Percentiles rank a stretch among this genome's conserved stretches.
Evolutionary conservation across 371 early-diverging fungal genomes (phyloP).

Genomic region (Blakeslea trispora): DNA sequence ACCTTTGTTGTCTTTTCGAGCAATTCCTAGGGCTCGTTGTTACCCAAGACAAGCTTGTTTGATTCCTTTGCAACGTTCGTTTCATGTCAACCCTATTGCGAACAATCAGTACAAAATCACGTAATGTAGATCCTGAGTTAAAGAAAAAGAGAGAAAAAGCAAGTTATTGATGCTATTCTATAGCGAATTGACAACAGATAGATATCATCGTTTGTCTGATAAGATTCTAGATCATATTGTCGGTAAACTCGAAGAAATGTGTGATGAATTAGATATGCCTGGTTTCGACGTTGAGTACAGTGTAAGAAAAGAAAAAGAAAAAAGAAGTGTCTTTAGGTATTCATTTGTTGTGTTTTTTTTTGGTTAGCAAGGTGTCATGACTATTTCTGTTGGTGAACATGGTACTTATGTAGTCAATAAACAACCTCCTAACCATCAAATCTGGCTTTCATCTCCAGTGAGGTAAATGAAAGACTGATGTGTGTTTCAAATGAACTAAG

Average conservation of each 20-base stretch:
- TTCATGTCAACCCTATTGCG: not conserved
- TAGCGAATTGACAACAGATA: conserved; percentile 55
- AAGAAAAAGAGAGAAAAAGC: too few relatives aligned
- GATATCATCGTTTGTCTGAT: conserved; percentile 77
- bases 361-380: conserved; percentile 82
- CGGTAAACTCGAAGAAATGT: conserved; percentile 77
- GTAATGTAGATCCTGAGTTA: not conserved
- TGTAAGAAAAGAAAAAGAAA: too few relatives aligned
- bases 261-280: conserved; percentile 68
- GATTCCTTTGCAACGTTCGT: not conserved
- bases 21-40: not conserved
- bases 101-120: not conserved
- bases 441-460: conserved; percentile 97
- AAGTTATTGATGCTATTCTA: not conserved
- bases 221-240: conserved; percentile 69
- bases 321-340: too few relatives aligned
- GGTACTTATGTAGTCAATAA: conserved; percentile 98
- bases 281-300: conserved; percentile 87
- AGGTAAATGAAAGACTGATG: conserved; percentile 40
- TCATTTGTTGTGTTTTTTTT: not conserved
- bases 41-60: not conserved
- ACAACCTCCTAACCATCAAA: conserved; percentile 98
- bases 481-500: conserved; percentile 12
- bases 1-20: not conserved
- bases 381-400: conserved; percentile 74